Evolutionary conservation across 2,329 filamentous ascomycete species (phyloP).

Genomic region (Daldinia sp.): DNA sequence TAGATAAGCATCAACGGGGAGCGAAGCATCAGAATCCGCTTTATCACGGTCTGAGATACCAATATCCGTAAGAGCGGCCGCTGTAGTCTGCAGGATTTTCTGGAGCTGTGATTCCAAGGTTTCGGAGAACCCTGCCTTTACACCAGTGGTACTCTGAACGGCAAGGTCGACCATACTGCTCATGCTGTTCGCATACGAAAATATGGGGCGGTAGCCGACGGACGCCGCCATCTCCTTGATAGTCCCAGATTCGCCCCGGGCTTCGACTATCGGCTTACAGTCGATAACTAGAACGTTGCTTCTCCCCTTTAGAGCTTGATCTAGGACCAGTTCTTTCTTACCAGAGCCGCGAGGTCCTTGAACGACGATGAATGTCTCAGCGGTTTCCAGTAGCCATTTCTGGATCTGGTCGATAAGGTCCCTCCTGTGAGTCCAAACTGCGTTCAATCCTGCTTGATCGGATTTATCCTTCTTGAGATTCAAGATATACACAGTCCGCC

Average conservation of each 20-base stretch:
- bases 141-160: slow-evolving; percentile 91
- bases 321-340: slow-evolving; percentile 87
- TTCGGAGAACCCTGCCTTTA: slow-evolving; percentile 94
- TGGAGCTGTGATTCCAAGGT: slow-evolving; percentile 88
- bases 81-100: slow-evolving; percentile 90
- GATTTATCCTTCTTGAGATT: slow-evolving; percentile 67
- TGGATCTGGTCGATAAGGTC: slow-evolving; percentile 84
- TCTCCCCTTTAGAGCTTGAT: slow-evolving; percentile 82
- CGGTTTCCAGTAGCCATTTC: slow-evolving; percentile 87
- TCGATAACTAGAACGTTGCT: slow-evolving; percentile 87
- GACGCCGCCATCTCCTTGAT: slow-evolving; percentile 84
- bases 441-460: slow-evolving; percentile 77
- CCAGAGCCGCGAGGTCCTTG: slow-evolving; percentile 93
- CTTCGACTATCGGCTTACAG: slow-evolving; percentile 93
- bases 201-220: slow-evolving; percentile 92
- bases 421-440: slow-evolving; percentile 89
- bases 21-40: slow-evolving; percentile 76
- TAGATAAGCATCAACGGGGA: slow-evolving; percentile 87
- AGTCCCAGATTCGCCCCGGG: slow-evolving; percentile 85
- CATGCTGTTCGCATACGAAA: slow-evolving; percentile 96
- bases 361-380: slow-evolving; percentile 92
- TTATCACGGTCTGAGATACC: slow-evolving; percentile 77
- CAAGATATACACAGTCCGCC: slow-evolving; percentile 75
- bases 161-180: slow-evolving; percentile 93
- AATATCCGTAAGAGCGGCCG: slow-evolving; percentile 81